These are phyloP conservation scores for Wickerhamiella azyma DNA, from an alignment of 805 yeast genomes.

Conservation along the genomic window DNA sequence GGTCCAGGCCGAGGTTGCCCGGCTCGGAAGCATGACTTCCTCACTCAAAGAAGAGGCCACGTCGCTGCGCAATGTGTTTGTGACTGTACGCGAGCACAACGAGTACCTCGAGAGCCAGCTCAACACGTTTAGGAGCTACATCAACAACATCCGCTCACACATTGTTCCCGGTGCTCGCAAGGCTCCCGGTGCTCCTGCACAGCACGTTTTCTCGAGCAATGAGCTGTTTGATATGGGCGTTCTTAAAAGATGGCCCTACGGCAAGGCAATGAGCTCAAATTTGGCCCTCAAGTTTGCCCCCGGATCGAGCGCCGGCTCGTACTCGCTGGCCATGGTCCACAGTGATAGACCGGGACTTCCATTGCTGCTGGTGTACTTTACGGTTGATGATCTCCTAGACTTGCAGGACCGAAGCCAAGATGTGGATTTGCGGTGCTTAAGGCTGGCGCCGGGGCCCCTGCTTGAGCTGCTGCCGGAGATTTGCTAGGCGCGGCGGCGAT, in stretches of 20 bases:
- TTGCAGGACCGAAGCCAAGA: conserved; percentile 10
- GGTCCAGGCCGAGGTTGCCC: conserved; percentile 25
- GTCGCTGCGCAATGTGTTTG: conserved; percentile 23
- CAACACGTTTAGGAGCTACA: conserved; percentile 27
- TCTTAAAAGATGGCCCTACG: conserved; percentile 19
- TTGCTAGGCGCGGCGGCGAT: conserved; percentile 7
- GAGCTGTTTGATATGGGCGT: conserved; percentile 20
- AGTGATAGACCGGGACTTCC: conserved; percentile 22
- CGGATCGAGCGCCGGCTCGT: conserved; percentile 22
- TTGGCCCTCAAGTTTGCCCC: conserved; percentile 21
- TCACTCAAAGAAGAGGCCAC: conserved; percentile 23
- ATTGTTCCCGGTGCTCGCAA: conserved; percentile 9
- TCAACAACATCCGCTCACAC: conserved; percentile 24
- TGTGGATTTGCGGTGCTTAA: conserved; percentile 10
- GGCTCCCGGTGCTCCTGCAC: conserved; percentile 13
- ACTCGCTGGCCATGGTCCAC: conserved; percentile 22
- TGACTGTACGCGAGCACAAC: conserved; percentile 26
- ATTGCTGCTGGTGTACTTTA: conserved; percentile 22
- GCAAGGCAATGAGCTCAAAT: conserved; percentile 15
- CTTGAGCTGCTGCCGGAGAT: conserved; percentile 12
- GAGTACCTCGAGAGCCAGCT: conserved; percentile 26
- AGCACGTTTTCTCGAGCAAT: conserved; percentile 19
- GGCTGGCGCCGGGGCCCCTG: conserved; percentile 9
- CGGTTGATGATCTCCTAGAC: conserved; percentile 26
- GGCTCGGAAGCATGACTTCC: conserved; percentile 24